Percentiles rank a stretch among this genome's conserved stretches.
These are phyloP conservation scores for Argentina anserina DNA, from an alignment of 306 rosid genomes.

Conservation along the genomic window DNA sequence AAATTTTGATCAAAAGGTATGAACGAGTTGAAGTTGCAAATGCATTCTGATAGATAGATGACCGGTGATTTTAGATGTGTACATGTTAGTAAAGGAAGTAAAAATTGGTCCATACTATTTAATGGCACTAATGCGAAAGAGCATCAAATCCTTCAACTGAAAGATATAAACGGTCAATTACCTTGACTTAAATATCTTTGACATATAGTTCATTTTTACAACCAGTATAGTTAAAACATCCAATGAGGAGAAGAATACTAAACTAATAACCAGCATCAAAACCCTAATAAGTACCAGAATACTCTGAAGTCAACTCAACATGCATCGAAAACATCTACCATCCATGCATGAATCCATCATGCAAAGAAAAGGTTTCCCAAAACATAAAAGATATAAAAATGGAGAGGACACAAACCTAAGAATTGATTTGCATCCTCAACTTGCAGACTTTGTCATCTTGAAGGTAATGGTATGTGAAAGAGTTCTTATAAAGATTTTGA, in stretches of 20 bases:
- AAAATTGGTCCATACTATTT: not conserved
- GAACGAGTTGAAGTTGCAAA: no score
- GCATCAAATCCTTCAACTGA: not conserved
- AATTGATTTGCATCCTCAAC: conserved; percentile 88
- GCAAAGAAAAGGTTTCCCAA: not conserved
- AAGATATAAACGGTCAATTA: not conserved
- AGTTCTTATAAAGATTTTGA: conserved; percentile 96
- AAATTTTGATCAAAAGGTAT: no score
- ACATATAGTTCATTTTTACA: not conserved
- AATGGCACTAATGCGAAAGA: not conserved
- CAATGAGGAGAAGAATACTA: not conserved
- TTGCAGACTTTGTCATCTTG: conserved; percentile 74
- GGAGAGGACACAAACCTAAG: conserved; percentile 51
- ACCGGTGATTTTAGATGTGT: not conserved
- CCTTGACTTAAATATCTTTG: not conserved
- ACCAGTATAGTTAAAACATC: not conserved
- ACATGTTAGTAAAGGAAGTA: not conserved
- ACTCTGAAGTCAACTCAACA: not conserved
- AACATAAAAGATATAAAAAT: not conserved
- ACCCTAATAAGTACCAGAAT: conserved; percentile 15
- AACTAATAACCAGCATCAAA: not conserved
- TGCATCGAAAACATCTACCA: not conserved
- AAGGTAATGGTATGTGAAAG: conserved; percentile 92
- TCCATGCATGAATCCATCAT: conserved; percentile 3
- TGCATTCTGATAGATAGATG: no score